Conservation (phyloP, 768 basidiomycete genomes). For the Auriscalpium orientale region DNA sequence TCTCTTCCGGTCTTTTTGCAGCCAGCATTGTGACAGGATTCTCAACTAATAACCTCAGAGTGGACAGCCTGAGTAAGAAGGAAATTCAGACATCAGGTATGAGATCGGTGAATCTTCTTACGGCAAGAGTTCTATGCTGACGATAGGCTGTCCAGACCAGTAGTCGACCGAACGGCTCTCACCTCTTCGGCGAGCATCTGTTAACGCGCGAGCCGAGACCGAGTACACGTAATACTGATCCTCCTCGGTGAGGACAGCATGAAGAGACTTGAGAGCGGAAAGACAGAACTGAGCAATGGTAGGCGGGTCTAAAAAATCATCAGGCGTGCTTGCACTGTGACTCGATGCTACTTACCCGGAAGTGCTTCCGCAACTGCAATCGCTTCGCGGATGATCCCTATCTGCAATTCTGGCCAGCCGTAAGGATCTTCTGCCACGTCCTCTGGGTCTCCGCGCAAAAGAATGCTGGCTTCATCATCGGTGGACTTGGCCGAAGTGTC, state of each 20-base stretch:
- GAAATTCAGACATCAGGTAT: conserved; percentile 2
- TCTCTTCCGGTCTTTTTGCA: conserved; percentile 28
- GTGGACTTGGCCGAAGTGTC: conserved; percentile 5
- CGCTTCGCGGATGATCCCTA: conserved; percentile 89
- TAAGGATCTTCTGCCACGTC: conserved; percentile 44
- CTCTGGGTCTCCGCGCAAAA: conserved; percentile 31
- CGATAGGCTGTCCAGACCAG: conserved; percentile 78
- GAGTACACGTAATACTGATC: conserved; percentile 80
- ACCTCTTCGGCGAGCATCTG: conserved; percentile 71
- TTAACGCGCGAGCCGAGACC: conserved; percentile 64
- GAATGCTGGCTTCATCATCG: background rate
- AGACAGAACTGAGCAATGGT: conserved; percentile 84
- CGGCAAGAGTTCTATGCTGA: conserved; percentile 75
- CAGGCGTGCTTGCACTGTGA: background rate
- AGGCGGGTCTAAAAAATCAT: conserved; percentile 54
- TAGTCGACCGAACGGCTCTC: conserved; percentile 66
- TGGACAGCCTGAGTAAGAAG: conserved; percentile 45
- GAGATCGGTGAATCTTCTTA: conserved; percentile 30
- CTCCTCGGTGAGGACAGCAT: conserved; percentile 54
- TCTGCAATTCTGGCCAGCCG: conserved; percentile 94
- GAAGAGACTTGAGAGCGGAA: conserved; percentile 74
- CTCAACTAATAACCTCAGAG: conserved; percentile 65
- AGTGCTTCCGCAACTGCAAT: conserved; percentile 86
- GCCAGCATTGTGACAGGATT: conserved; percentile 55
- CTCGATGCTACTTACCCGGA: conserved; percentile 53